Evolutionary conservation across 164 flowering plant species (phyloP), one percentile per base, ranked within the genome.

Genomic region (Annona cherimola): DNA sequence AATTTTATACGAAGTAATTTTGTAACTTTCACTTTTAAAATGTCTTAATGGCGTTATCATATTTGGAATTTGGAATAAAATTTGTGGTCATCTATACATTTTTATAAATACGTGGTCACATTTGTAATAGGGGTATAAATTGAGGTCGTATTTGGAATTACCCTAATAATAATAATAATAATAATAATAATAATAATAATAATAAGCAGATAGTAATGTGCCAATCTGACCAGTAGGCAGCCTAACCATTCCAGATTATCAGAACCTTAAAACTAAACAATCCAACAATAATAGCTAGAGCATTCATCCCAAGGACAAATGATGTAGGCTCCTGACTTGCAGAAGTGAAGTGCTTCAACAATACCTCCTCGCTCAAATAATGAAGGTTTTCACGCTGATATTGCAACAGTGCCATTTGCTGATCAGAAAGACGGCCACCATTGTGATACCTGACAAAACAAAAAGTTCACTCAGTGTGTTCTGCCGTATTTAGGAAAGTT

Each of bases 401-500:
- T 77, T 96, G 99, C 83, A 96, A 79, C 85, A 96, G 76, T 62
- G 99, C 99, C 97, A 90, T 93, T 77, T 93, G 99, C 84, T 96
- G 97, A 85, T 93, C 99, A 79, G 97, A 92, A 65, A 96, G 96
- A 20, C 98, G 90, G 42, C 97, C 89, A 72, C 91, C 91, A 77
- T 96, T 98, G 81, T 91, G 85, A 81, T 96, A 93, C 85, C 98
- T 96, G 80, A 69, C 67, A 40, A 71, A 81, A 63, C 63, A 72
- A 63, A 73, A 4, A 65, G 42, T 44, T 40, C 4, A 18, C 65
- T 39, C 1, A 12, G 65, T 62, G 41, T 64, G 7, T 43, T 64
- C 44, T 64, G 44, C 45, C 14, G 12, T 19, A 64, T 35, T 40
- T 18, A 64, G 16, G 26, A 18, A 3, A 64, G 18, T 20, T 64